These are phyloP conservation scores for Vitis labrusca DNA, from an alignment of 164 flowering plant species.

Conservation along the genomic window DNA sequence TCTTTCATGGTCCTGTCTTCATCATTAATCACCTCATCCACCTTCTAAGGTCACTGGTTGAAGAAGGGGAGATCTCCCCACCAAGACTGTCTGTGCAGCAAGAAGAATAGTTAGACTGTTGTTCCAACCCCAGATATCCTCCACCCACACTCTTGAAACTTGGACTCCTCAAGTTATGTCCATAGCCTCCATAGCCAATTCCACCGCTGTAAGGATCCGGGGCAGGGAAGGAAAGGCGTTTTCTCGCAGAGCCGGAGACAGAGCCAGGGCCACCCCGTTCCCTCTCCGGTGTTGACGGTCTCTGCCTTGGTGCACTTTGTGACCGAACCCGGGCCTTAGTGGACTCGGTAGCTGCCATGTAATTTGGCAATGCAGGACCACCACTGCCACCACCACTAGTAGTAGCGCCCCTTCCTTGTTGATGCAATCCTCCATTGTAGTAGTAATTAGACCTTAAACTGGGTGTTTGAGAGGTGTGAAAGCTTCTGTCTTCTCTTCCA, in stretches of 20 bases:
- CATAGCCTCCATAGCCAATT: constrained; percentile 20
- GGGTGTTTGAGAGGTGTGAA: constrained; percentile 43
- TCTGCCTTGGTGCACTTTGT: constrained; percentile 63
- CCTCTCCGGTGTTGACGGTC: constrained; percentile 53
- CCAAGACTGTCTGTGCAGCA: constrained; percentile 57
- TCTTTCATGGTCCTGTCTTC: not conserved
- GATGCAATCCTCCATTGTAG: constrained; percentile 26
- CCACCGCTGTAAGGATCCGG: constrained; percentile 34
- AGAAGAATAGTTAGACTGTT: constrained; percentile 53
- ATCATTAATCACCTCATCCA: constrained; percentile 45
- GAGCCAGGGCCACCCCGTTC: constrained; percentile 28
- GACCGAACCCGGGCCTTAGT: constrained; percentile 58
- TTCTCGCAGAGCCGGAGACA: constrained; percentile 29
- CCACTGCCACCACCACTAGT: not conserved
- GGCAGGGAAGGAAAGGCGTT: constrained; percentile 49
- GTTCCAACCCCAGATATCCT: constrained; percentile 40
- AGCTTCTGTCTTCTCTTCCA: constrained; percentile 38
- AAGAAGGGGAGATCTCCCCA: constrained; percentile 62
- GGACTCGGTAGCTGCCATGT: constrained; percentile 72
- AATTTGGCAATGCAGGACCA: constrained; percentile 42
- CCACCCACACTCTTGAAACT: constrained; percentile 52
- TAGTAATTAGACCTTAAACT: constrained; percentile 49
- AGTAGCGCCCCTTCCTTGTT: constrained; percentile 10
- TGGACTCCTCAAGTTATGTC: constrained; percentile 49
- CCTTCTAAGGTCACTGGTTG: constrained; percentile 53